Conservation (phyloP, 495 filamentous ascomycete genomes). For the Daldinia grandis region DNA sequence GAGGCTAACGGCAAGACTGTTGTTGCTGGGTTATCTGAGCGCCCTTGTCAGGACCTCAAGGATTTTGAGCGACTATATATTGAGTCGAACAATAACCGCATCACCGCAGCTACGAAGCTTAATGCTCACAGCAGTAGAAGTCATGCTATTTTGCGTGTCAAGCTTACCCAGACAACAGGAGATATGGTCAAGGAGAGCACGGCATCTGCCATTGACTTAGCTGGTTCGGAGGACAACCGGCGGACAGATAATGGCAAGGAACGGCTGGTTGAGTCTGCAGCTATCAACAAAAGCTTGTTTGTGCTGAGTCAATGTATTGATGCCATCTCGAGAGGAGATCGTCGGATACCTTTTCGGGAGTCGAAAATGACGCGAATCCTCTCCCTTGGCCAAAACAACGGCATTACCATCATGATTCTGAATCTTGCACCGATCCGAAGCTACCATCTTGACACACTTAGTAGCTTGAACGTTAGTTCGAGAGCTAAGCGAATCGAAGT, state of each 20-base stretch:
- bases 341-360: constrained; percentile 90
- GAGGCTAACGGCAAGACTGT: constrained; percentile 92
- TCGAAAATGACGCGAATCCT: constrained; percentile 98
- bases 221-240: constrained; percentile 95
- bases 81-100: constrained; percentile 90
- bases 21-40: constrained; percentile 89
- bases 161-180: constrained; percentile 76
- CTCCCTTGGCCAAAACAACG: constrained; percentile 93
- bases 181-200: constrained; percentile 79
- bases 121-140: constrained; percentile 95
- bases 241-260: constrained; percentile 95
- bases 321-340: constrained; percentile 75
- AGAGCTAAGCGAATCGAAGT: constrained; percentile 97
- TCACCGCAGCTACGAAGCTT: constrained; percentile 92
- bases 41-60: constrained; percentile 82
- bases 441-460: constrained; percentile 93
- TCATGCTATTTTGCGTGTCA: constrained; percentile 93
- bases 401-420: constrained; percentile 94
- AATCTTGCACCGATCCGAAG: constrained; percentile 87
- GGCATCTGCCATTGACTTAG: constrained; percentile 93
- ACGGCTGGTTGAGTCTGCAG: constrained; percentile 91
- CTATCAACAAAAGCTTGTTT: constrained; percentile 98
- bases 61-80: constrained; percentile 95
- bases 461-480: constrained; percentile 93
- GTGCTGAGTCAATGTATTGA: constrained; percentile 96